These are phyloP conservation scores for Salix suchowensis DNA, from an alignment of 345 rosid genomes.

Conservation along the genomic window DNA sequence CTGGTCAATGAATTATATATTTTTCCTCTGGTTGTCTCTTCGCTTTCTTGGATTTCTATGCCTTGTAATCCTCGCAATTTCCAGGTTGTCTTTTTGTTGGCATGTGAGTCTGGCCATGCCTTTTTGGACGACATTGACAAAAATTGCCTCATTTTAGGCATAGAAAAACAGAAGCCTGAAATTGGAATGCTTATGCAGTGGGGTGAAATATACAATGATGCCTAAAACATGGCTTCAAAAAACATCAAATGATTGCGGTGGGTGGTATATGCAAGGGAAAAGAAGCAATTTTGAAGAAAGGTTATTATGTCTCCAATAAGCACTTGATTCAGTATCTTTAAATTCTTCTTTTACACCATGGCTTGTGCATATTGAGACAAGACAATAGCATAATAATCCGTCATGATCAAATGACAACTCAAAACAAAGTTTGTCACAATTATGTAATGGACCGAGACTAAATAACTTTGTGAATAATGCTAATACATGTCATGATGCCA, in stretches of 20 bases:
- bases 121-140: not conserved
- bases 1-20: too few species aligned
- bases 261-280: not conserved
- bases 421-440: not conserved
- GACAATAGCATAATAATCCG: not conserved
- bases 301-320: not conserved
- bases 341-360: not conserved
- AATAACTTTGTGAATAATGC: not conserved
- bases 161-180: not conserved
- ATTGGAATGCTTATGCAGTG: not conserved
- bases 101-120: not conserved
- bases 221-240: not conserved
- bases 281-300: not conserved
- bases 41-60: too few species aligned
- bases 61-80: not conserved
- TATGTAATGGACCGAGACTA: not conserved
- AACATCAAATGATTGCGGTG: not conserved
- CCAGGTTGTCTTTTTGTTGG: not conserved
- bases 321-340: not conserved
- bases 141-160: not conserved
- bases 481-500: constrained; percentile 20
- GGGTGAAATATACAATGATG: not conserved
- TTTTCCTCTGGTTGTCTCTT: too few species aligned
- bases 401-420: not conserved
- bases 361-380: not conserved